Evolutionary conservation across 2,329 filamentous ascomycete species (phyloP), one percentile per base, ranked within the genome.

Genomic region (Fusarium anguioides): DNA sequence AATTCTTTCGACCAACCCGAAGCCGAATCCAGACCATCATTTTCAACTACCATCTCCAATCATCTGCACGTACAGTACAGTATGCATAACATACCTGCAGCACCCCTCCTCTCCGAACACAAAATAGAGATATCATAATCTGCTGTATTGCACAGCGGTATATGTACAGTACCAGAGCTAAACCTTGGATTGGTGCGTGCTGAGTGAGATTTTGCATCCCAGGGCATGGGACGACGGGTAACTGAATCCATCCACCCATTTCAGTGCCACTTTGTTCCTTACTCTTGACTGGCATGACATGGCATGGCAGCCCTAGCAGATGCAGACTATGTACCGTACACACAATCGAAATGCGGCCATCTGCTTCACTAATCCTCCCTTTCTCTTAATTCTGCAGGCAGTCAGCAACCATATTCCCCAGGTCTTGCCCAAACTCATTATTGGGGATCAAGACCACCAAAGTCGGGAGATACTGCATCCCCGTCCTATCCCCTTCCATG

Each of bases 71-170:
- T 77, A 76, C 74, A 73, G 70, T 75, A 75, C 75, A 76, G 73
- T 76, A 78, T 78, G 76, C 75, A 75, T 68, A 76, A 75, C 76
- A 78, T 78, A 76, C 75, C 39, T 78, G 74, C 76, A 75, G 73
- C 69, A 60, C 55, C 64, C 67, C 61, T 59, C 67, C 61, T 59
- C 66, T 61, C 42, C 56, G 45, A 41, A 60, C 55, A 66, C 31
- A 27, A n/a, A 55, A 48, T 51, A 48, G 56, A 62, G 47, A 68
- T 60, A 58, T 49, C 52, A 50, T 68, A 54, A 56, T 55, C 60
- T 66, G 45, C 35, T 51, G 63, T 49, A 62, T 48, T 49, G 48
- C 27, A 62, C 49, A 46, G 44, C 62, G 23, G 57, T 55, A 35
- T 42, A n/a, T 47, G 11, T 56, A 56, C 50, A 46, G 47, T 55